Evolutionary conservation across 495 filamentous ascomycete species (phyloP), one percentile per base, ranked within the genome.

Genomic region (Xylona heveae): DNA sequence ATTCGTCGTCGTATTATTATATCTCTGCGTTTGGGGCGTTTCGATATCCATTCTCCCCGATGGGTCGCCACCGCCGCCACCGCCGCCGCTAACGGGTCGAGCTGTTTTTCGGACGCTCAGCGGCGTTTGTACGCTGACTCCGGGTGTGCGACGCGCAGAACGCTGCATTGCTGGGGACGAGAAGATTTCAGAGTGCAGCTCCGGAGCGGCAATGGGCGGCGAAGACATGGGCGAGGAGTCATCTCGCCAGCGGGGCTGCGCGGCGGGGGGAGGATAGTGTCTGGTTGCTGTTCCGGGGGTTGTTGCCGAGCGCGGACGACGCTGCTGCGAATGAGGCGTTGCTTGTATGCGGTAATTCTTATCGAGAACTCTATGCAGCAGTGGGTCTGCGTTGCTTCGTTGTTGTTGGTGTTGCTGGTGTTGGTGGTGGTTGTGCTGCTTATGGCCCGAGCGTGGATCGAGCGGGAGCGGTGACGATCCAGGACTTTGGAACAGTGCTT

Each of bases 311-410:
- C n/a, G n/a, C 44, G 24, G 33, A 43, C 30, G 42, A 52, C 62
- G 35, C 24, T 39, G 42, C 25, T 40, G 42, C 7, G 58, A 77
- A 31, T 79, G 71, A 0, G 88, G 90, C 6, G 88, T 97, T 8
- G 88, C 83, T 55, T 82, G 77, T 1, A 97, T 55, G 19, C 90
- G 78, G 52, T 90, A 97, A 26, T 76, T 94, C 48, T 88, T 93
- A 55, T 94, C 80, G 5, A 81, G 68, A 22, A 95, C 60, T 36
- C 75, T 75, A 48, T 97, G 88, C 7, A 97, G 58, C 5, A 97
- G 61, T 1, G 73, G 68, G 47, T 92, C 81, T 24, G 9, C 23
- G 13, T 26, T 13, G 13, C 13, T 13, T 13, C 23, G 23, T 13
- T 8, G 23, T 25, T 13, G 23, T 7, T 13, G 15, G 56, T 47